Evolutionary conservation across 108 stramenopile genomes (phyloP), one percentile per base, ranked within the genome.

Genomic region (Cyclostephanos invisitatus): DNA sequence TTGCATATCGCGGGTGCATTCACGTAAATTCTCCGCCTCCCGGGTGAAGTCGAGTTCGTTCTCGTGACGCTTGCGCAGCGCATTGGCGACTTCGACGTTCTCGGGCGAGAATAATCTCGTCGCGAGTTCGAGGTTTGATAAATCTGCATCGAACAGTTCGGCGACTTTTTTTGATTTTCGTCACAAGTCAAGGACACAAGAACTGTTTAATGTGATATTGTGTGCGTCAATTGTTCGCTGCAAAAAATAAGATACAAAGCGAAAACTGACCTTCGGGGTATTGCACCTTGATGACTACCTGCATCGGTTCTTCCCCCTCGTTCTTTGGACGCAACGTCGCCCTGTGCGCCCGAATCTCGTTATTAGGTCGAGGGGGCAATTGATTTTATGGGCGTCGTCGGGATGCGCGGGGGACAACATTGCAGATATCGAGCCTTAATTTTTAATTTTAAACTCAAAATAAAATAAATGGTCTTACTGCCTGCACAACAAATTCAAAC

Each of bases 231-330:
- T 15, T 5, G 1, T 27, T 21, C 8, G 22, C 2, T 21, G 3
- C 5, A 1, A 20, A 20, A 53, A 21, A 53, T 0, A 4, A 42
- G 1, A 42, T 9, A 42, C 8, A 42, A 11, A 42, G 14, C 14
- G 9, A 8, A 15, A 25, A 25, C 53, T 25, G 7, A 54, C 53
- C 53, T 22, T 84, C 86, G 10, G 90, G 88, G 40, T 89, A 86
- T 72, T 93, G 91, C 18, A 93, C 90, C 84, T 93, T 92, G 38
- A 92, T 87, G 14, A 89, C 85, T 22, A 92, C 84, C 10, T 38
- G 66, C 38, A 44, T 24, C 11, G 73, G 67, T 35, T 49, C 22
- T 2, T 57, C 72, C 32, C 64, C 72, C 11, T 64, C 42, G 3
- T 17, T 40, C 17, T 22, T 53, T 0, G 78, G 71, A n/a, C 58